These are phyloP conservation scores for Scheffersomyces segobiensis DNA, from an alignment of 1,139 yeast species.

Conservation along the genomic window DNA sequence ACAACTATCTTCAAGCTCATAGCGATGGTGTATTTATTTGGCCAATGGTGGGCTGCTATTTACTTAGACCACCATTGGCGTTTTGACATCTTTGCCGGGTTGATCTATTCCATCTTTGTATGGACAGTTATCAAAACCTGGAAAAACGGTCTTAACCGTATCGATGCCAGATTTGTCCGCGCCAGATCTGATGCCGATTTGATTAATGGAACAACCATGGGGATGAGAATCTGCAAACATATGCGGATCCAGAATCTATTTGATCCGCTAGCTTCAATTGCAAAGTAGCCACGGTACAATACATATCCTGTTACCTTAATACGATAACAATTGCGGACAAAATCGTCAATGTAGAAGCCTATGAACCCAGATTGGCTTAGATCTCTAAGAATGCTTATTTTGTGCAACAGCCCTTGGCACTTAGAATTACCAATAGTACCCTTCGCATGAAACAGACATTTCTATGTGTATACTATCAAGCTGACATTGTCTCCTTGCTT, in stretches of 20 bases:
- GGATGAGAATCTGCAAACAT: slow-evolving; percentile 16
- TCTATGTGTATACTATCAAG: neutral
- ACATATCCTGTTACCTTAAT: neutral
- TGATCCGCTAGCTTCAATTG: slow-evolving; percentile 11
- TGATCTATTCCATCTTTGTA: slow-evolving; percentile 11
- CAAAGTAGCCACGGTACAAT: neutral
- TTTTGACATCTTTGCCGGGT: slow-evolving; percentile 15
- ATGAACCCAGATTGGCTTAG: neutral
- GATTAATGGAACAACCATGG: slow-evolving; percentile 12
- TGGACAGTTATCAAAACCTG: slow-evolving; percentile 12
- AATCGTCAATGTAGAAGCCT: neutral
- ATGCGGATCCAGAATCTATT: slow-evolving; percentile 12
- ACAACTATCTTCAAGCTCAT: slow-evolving; percentile 9
- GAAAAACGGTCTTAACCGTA: slow-evolving; percentile 9
- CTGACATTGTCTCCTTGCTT: neutral
- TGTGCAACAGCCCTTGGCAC: neutral
- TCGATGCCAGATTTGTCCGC: slow-evolving; percentile 11
- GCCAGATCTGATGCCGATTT: slow-evolving; percentile 13
- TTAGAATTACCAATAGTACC: neutral
- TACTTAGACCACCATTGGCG: slow-evolving; percentile 20
- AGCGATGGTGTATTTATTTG: slow-evolving; percentile 9
- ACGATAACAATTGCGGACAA: neutral
- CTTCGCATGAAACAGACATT: neutral
- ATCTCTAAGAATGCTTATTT: neutral
- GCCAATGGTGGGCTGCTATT: slow-evolving; percentile 20